Percentiles rank a stretch among this genome's conserved stretches.
phyloP scores from a whole-genome alignment of 345 rosid species.

The Lepidium sativum region DNA sequence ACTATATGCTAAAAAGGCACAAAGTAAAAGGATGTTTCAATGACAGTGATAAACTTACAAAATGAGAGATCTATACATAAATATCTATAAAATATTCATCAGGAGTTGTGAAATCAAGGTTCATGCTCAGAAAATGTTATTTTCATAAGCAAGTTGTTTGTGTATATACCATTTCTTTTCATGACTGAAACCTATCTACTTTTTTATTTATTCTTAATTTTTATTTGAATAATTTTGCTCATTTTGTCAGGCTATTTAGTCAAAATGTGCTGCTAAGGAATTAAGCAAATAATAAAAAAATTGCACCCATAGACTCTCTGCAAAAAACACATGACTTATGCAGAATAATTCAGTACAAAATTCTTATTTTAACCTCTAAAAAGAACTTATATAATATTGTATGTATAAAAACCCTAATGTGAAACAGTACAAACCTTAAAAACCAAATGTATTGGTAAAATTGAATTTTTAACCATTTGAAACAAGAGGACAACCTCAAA shows the following conservation, averaged over 20 bases:
- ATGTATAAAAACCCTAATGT: neutral
- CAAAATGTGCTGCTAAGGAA: constrained; percentile 28
- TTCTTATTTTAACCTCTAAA: neutral
- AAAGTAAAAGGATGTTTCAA: constrained; percentile 10
- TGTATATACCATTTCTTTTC: constrained; percentile 2
- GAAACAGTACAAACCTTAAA: constrained; percentile 11
- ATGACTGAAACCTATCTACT: constrained; percentile 10
- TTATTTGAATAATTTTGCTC: neutral
- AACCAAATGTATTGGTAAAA: constrained; percentile 12
- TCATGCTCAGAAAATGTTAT: constrained; percentile 24
- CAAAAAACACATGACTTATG: constrained; percentile 19
- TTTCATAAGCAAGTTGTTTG: constrained; percentile 9
- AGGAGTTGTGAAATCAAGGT: constrained; percentile 16
- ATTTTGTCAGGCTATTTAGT: constrained; percentile 15
- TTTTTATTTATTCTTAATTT: neutral
- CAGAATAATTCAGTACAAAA: neutral
- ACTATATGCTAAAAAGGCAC: neutral
- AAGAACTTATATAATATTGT: neutral
- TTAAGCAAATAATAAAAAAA: neutral
- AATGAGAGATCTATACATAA: constrained; percentile 5
- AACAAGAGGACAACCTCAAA: constrained; percentile 21
- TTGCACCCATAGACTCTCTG: constrained; percentile 13
- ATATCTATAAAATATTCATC: neutral
- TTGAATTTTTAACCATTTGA: constrained; percentile 4
- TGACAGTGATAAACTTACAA: neutral